Evolutionary conservation across 805 yeast species (phyloP).

Genomic region (Ogataea ramenticola): DNA sequence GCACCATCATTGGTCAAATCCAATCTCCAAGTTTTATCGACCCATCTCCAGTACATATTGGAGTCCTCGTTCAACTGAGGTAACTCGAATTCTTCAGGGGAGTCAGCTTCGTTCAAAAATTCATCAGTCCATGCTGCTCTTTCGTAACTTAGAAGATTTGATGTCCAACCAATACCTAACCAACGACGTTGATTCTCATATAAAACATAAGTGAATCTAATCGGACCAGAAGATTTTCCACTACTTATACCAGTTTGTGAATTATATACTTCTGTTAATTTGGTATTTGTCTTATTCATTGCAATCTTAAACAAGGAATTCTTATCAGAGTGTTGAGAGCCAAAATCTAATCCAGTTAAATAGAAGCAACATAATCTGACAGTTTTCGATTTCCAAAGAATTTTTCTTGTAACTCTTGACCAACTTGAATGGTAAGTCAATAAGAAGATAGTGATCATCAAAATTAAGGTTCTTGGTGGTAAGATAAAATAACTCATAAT

Average conservation of each 20-base stretch:
- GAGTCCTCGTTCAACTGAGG: slow-evolving; percentile 66
- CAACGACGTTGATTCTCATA: slow-evolving; percentile 95
- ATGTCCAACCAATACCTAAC: slow-evolving; percentile 98
- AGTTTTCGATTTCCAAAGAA: slow-evolving; percentile 76
- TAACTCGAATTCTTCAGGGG: slow-evolving; percentile 69
- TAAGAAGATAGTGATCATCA: slow-evolving; percentile 50
- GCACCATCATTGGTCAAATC: slow-evolving; percentile 88
- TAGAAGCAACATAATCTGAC: slow-evolving; percentile 71
- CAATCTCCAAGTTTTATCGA: slow-evolving; percentile 85
- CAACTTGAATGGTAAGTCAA: slow-evolving; percentile 84
- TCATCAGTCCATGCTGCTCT: slow-evolving; percentile 98
- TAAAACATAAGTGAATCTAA: slow-evolving; percentile 82
- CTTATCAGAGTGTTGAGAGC: slow-evolving; percentile 24
- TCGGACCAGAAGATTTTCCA: slow-evolving; percentile 30
- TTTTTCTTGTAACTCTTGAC: slow-evolving; percentile 72
- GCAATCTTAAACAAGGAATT: slow-evolving; percentile 45
- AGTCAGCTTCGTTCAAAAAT: slow-evolving; percentile 75
- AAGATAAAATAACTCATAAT: slow-evolving; percentile 59
- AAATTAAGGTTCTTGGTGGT: slow-evolving; percentile 60
- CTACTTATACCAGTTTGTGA: slow-evolving; percentile 5
- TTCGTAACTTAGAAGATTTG: slow-evolving; percentile 84
- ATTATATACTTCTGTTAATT: slow-evolving; percentile 18
- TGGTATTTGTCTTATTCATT: slow-evolving; percentile 42
- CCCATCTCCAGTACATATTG: slow-evolving; percentile 90
- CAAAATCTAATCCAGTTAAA: slow-evolving; percentile 79